Base-by-base conservation (phyloP, 306 rosid species). In the Senna tora region DNA sequence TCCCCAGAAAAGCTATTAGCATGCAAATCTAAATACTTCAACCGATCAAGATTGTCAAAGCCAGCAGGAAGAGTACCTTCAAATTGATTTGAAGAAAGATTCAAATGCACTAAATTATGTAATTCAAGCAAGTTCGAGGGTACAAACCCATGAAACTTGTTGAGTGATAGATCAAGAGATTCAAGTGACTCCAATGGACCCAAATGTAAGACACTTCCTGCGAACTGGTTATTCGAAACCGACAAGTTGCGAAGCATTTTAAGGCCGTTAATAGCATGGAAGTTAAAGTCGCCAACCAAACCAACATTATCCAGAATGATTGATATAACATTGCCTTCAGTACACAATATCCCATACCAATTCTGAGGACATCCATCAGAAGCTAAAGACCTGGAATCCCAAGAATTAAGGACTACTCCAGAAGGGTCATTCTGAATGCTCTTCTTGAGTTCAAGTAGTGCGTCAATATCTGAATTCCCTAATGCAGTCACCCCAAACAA, bases 291-390 rank as follows among this genome's bases (percentile, higher is more conserved):
- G 14, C 97, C 95, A 30, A 80, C 89, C 69, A 91, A 74, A 53
- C 89, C 90, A 34, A 79, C 77, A 77, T 87, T 78, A n/a, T 88
- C 76, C 19, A 91, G 43, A 74, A 78, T 53, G 66, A 91, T 82
- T 12, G 95, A 85, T 74, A 73, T 55, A 10, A 91, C 90, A 69
- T 19, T 85, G 53, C 92, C 95, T 75, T 77, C 62, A 55, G 46
- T 79, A 68, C 95, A 91, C 10, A 61, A 20, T 60, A 91, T 42
- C 19, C 97, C 97, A 74, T 73, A 60, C 95, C 97, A 91, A 70
- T 83, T 82, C 69, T 32, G 77, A 52, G 97, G 95, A 72, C 97
- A 91, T 22, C 92, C 89, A 82, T 85, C 69, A n/a, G 95, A 83
- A 62, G 83, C 88, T 70, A 87, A 30, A 50, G 92, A 85, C 74